Evolutionary conservation across 495 filamentous ascomycete species (phyloP), one percentile per base, ranked within the genome.

Genomic region (Hypoxylon cercidicola): DNA sequence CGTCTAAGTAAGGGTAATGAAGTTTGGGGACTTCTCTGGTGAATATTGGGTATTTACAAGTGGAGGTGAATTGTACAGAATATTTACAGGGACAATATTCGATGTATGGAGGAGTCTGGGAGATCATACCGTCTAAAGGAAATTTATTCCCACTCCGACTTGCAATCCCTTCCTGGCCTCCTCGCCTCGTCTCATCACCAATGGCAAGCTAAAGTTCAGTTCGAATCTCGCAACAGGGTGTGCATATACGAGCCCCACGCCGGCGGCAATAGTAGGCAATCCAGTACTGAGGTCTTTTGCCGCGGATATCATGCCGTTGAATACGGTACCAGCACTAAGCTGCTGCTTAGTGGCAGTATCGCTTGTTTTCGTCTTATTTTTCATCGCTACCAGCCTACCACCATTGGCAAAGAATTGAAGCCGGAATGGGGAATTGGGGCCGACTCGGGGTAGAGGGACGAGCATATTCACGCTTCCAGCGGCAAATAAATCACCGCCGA

Each of bases 111-210:
- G 23, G 23, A 5, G 23, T 25, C 5, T 25, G 23, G 5, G 5
- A 25, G 23, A 25, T 25, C 23, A 25, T 25, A 25, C 23, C 23
- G 30, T 32, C 56, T 89, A 99, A 77, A 97, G 77, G 74, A 98
- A 97, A 72, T 87, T 96, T 64, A 98, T 92, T 21, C 95, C 95
- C 30, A 99, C 90, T 11, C 95, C 95, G 70, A 99, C 87, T 72
- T 93, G 90, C 64, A 99, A 64, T 8, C 95, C 95, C 78, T 99
- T 99, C 41, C 95, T 85, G 15, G 84, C 88, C 67, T 93, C 89
- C 76, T 99, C 95, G 10, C 90, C 91, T 66, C 81, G 85, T 50
- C 95, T 83, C 64, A 90, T 68, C 25, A 94, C 91, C 54, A 99
- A 69, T 4, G 95, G 95, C 44, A 99, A 72, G 60, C 90, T 91